Conservation (phyloP, 305 asterid species). For the Fraxinus latifolia region DNA sequence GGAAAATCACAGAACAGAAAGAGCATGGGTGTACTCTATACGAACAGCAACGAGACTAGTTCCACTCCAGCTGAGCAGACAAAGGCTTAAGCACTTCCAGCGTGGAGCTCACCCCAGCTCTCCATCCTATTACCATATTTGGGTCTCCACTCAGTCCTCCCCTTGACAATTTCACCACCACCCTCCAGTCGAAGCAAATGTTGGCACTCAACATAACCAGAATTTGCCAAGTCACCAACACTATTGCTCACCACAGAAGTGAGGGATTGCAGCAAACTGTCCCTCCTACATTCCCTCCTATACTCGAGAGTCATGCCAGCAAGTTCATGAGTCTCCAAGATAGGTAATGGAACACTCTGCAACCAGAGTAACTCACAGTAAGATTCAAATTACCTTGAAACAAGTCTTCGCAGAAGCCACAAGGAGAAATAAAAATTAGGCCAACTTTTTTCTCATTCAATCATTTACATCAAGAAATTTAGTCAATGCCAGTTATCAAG, state of each 20-base stretch:
- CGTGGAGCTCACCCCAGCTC: constrained; percentile 33
- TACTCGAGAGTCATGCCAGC: constrained; percentile 81
- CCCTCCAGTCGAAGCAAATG: constrained; percentile 83
- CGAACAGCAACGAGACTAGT: not conserved
- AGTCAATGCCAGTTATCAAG: not conserved
- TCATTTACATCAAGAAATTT: constrained; percentile 3
- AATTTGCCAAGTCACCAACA: constrained; percentile 33
- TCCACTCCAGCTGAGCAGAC: not conserved
- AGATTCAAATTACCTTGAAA: not conserved
- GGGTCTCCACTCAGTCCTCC: constrained; percentile 86
- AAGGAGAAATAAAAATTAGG: constrained; percentile 29
- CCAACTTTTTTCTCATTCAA: constrained; percentile 31
- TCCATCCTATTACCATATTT: constrained; percentile 42
- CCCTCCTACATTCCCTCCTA: constrained; percentile 93
- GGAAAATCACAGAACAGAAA: not conserved
- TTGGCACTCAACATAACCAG: constrained; percentile 67
- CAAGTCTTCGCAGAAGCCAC: not conserved
- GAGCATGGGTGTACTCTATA: not conserved
- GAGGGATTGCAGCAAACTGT: constrained; percentile 87
- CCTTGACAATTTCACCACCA: constrained; percentile 86
- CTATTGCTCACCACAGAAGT: constrained; percentile 52
- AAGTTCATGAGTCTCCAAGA: constrained; percentile 81
- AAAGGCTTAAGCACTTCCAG: constrained; percentile 25
- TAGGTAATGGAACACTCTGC: constrained; percentile 83
- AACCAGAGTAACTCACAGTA: not conserved